These are phyloP conservation scores for Aspergillus ochraceus DNA, from an alignment of 2,329 filamentous ascomycete genomes.

Conservation along the genomic window DNA sequence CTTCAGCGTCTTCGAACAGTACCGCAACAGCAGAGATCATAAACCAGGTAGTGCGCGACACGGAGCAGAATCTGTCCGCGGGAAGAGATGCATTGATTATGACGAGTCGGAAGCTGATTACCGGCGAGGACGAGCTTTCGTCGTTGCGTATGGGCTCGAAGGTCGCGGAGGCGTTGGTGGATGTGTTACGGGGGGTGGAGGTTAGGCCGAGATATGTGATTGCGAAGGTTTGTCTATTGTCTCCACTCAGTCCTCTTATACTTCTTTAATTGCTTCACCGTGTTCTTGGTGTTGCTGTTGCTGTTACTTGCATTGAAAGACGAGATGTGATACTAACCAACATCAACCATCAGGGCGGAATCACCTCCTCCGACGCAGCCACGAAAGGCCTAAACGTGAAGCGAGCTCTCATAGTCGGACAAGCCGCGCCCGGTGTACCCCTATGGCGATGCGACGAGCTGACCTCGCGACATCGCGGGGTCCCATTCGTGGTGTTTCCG, in stretches of 20 bases:
- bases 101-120: slow-evolving; percentile 58
- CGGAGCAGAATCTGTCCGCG: slow-evolving; percentile 42
- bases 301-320: too few species aligned
- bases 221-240: slow-evolving; percentile 43
- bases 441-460: slow-evolving; percentile 60
- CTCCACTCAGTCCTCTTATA: background rate
- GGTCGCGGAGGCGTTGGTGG: slow-evolving; percentile 54
- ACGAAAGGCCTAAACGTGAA: slow-evolving; percentile 58
- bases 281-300: too few species aligned
- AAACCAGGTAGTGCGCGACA: slow-evolving; percentile 30
- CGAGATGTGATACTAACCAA: too few species aligned
- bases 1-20: slow-evolving; percentile 13
- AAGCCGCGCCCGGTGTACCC: slow-evolving; percentile 59
- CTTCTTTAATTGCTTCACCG: background rate
- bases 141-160: slow-evolving; percentile 57
- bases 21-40: slow-evolving; percentile 22
- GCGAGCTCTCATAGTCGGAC: slow-evolving; percentile 55
- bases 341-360: slow-evolving; percentile 48
- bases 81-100: slow-evolving; percentile 59
- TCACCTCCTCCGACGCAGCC: slow-evolving; percentile 60
- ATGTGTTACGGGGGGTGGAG: slow-evolving; percentile 49
- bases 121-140: slow-evolving; percentile 49
- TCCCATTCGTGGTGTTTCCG: slow-evolving; percentile 60
- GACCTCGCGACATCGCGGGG: slow-evolving; percentile 50
- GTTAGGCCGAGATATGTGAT: slow-evolving; percentile 57